Evolutionary conservation across 164 flowering plant genomes (phyloP), one percentile per base, ranked within the genome.

Genomic region (Berberis thunbergii): DNA sequence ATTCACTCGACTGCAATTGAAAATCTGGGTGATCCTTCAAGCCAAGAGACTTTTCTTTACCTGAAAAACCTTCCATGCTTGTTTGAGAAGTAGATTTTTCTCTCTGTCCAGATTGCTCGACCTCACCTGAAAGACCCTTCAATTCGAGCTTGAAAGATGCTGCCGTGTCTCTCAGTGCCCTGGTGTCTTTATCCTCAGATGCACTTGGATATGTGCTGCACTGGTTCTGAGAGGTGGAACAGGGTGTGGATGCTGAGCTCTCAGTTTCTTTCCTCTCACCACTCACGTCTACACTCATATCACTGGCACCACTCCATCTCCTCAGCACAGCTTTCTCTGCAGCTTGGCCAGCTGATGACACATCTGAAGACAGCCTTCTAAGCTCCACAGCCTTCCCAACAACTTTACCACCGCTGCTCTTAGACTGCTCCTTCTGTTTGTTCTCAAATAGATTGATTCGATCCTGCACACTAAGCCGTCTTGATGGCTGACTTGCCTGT

Each of bases 241-340:
- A 79, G 4, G 93, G 83, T 39, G 86, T 82, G 8, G 77, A 72
- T 61, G 78, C 67, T 55, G 83, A 79, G 76, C 84, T 84, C 41
- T 85, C 89, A 44, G 45, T 60, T 63, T 84, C 91, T 69, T 77
- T 85, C 76, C 67, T 93, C 43, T 88, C 98, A 60, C 64, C 76
- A 72, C 86, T 80, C 74, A 80, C 69, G 64, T 87, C 93, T 72
- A 87, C 66, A 71, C 91, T 87, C 89, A 86, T 87, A 64, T 89
- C 97, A 75, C 96, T 85, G 13, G 77, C 84, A 26, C 95, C 97
- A 70, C 99, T 91, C 99, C 99, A 94, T 82, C 99, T 83, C 74
- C 92, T 78, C 78, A 87, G 66, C 4, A 86, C 96, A 12, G 87
- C 84, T 81, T 76, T 82, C 70, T 85, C 96, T 5, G 60, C 67